Evolutionary conservation across 306 rosid species (phyloP).

Genomic region (Cyamopsis tetragonoloba): DNA sequence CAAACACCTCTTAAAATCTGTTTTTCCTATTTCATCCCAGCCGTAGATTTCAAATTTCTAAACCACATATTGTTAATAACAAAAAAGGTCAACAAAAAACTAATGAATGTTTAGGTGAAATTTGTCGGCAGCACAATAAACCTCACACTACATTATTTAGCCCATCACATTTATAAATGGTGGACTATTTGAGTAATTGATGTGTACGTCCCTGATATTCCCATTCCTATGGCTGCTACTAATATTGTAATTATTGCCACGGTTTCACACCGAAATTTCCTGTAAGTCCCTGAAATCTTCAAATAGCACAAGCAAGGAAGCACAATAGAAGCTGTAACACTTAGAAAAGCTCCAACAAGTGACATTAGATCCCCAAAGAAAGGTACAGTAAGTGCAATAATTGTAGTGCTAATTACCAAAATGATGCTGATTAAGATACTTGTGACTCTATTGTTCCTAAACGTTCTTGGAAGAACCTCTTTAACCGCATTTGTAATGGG

Average conservation of each 20-base stretch:
- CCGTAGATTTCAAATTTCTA: no score
- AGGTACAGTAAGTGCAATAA: conserved; percentile 48
- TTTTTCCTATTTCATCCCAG: no score
- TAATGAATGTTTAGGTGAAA: no score
- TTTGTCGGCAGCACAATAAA: no score
- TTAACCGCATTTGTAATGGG: conserved; percentile 59
- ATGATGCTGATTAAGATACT: conserved; percentile 31
- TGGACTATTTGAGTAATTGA: conserved; percentile 40
- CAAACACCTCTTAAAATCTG: no score
- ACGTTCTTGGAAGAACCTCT: conserved; percentile 26
- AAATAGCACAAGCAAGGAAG: conserved; percentile 70
- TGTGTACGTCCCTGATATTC: conserved; percentile 47
- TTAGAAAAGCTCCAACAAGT: conserved; percentile 61
- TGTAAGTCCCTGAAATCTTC: conserved; percentile 50
- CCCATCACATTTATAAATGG: conserved; percentile 2
- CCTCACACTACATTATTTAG: no score
- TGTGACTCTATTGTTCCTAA: conserved; percentile 30
- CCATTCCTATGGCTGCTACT: conserved; percentile 34
- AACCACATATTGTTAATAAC: no score
- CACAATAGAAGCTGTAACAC: conserved; percentile 56
- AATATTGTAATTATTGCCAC: conserved; percentile 23
- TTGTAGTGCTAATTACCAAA: conserved; percentile 43
- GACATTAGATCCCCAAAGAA: conserved; percentile 57
- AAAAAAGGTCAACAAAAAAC: no score
- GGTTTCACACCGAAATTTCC: conserved; percentile 31